Base-by-base conservation (phyloP, 2,329 filamentous ascomycete species). In the Cercospora zeae-maydis region DNA sequence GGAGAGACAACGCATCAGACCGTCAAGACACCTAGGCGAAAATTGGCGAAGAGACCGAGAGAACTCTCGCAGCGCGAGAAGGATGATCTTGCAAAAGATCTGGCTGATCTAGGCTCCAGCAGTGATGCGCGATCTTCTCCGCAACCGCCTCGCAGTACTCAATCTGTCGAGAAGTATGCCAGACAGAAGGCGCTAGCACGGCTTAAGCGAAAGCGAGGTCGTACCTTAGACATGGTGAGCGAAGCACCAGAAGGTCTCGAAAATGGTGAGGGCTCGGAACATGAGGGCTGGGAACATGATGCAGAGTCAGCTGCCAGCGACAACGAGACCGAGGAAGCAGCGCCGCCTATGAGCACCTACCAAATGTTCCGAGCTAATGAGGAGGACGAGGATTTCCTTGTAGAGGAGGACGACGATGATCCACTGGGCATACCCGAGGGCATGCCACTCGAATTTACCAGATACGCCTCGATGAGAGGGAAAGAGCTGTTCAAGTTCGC, bases 401-500 rank as follows among this genome's bases (percentile, higher is more conserved):
- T 66, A 10, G 79, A 82, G 1, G 79, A 76, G n/a, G 78, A 88
- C 51, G 85, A 88, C 24, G 86, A 86, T 5, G 80, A 81, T 47
- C 77, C 75, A 0, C 77, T 83, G 5, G 83, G 81, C 7, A 74
- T 89, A 0, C 86, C 86, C 1, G 84, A 84, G 0, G 85, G 83
- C 1, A 77, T 81, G 9, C 90, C 90, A 0, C 79, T 93, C 0
- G 79, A 89, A 69, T 92, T 91, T 73, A 90, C 87, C 0, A 77
- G 82, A 3, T 82, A 88, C 61, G 83, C 85, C 0, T 86, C 87
- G 65, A 87, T 87, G 68, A 88, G 88, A 56, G 78, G 88, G 0
- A 87, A 86, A 66, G 86, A 91, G 39, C 85, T 92, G 55, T 93
- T 93, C 78, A 84, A 84, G 53, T 86, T 88, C 69, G 88, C 86